Conservation (phyloP, 1,284 basidiomycete species). For the Ceratobasidium sp. region DNA sequence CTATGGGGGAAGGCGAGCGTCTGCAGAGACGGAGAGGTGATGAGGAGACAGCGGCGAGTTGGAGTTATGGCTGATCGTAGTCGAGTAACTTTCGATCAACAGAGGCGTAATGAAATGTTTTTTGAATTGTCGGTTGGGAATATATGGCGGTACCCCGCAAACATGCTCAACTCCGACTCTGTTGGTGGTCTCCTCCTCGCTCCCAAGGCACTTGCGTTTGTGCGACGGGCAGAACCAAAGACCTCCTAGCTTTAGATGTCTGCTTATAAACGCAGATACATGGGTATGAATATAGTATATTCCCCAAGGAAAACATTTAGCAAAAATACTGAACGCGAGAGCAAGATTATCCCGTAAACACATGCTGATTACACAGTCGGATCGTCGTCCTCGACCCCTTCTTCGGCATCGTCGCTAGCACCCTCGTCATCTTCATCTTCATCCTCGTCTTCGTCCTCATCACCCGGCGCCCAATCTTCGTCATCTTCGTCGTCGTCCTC, state of each 20-base stretch:
- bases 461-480: slow-evolving; percentile 33
- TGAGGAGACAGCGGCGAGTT: no score
- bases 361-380: slow-evolving; percentile 15
- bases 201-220: background rate
- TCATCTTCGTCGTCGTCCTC: slow-evolving; percentile 35
- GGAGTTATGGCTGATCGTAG: no score
- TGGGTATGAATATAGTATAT: no score
- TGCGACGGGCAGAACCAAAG: slow-evolving; percentile 8
- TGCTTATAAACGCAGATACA: no score
- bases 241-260: background rate
- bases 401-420: slow-evolving; percentile 43
- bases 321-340: slow-evolving; percentile 7
- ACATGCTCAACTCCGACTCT: slow-evolving; percentile 21
- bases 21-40: no score
- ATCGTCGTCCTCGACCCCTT: slow-evolving; percentile 40
- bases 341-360: background rate
- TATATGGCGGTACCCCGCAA: background rate
- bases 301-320: slow-evolving; percentile 31
- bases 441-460: slow-evolving; percentile 30
- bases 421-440: slow-evolving; percentile 35
- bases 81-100: no score
- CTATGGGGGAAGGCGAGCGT: no score
- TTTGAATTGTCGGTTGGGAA: background rate
- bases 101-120: no score
- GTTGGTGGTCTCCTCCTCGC: background rate